Evolutionary conservation across 2,329 filamentous ascomycete species (phyloP), one percentile per base, ranked within the genome.

Genomic region (Xylaria sp.): DNA sequence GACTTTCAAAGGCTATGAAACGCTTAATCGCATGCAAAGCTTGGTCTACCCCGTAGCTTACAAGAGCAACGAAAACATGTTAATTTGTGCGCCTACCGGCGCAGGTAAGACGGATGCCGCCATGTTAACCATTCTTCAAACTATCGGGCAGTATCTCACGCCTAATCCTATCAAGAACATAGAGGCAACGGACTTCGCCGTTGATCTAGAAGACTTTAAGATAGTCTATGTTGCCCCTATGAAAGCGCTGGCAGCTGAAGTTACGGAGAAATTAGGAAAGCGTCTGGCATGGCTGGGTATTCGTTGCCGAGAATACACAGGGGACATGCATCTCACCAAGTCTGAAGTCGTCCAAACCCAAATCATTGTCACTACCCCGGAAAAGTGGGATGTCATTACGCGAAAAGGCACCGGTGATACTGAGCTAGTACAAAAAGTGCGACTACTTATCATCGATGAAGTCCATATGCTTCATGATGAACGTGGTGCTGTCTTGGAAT

Each of bases 391-490:
- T 79, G 96, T 99, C 0, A 93, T 99, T 5, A 99, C 96, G 2
- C 88, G 96, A 69, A 99, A 98, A 81, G 97, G 95, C 65, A 98
- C 94, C 0, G 96, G 97, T 18, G 96, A 99, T 78, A 98, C 96
- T 0, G 96, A 98, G 78, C 87, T 99, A 2, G 97, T 99, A 16
- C 96, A 99, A 76, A 99, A 99, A 79, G 96, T 99, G 27, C 90
- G 95, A 12, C 85, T 99, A 1, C 87, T 99, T 69, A 98, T 99
- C 76, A 98, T 99, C 71, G 96, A 99, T 80, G 96, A 99, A 82
- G 96, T 99, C 0, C 96, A 99, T 78, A 99, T 99, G 97, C 90
- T 99, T 75, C 97, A 99, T 76, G 96, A 99, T 79, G 96, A 98
- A 80, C 90, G 96, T 79, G 96, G 96, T 77, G 94, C 97, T 13